Percentiles rank a stretch among this genome's conserved stretches.
Conservation (phyloP, 2,329 filamentous ascomycete species). For the Annulohypoxylon truncatum region DNA sequence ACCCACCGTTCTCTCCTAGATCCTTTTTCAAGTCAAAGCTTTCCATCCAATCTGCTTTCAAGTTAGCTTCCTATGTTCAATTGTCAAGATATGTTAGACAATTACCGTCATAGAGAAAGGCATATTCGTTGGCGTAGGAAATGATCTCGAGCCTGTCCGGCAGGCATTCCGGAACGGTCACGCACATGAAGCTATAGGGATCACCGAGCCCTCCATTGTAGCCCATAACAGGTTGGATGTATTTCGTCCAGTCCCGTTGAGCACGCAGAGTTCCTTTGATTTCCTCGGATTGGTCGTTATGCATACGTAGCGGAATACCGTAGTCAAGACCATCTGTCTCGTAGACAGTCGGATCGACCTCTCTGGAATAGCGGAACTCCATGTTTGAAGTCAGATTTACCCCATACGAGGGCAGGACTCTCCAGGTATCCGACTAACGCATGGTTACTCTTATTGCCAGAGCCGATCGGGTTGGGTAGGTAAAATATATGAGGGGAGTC, state of each 20-base stretch:
- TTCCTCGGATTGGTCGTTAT: conserved; percentile 2
- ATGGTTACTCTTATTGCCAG: not conserved
- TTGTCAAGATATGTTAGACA: not conserved
- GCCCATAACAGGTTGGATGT: conserved; percentile 45
- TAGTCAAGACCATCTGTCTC: conserved; percentile 10
- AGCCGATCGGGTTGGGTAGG: not conserved
- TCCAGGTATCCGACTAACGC: not conserved
- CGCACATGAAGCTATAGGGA: conserved; percentile 44
- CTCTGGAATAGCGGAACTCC: conserved; percentile 10
- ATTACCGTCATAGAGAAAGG: conserved; percentile 54
- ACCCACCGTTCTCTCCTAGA: not conserved
- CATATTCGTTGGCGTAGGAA: conserved; percentile 56
- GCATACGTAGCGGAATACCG: conserved; percentile 7
- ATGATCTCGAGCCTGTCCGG: conserved; percentile 55
- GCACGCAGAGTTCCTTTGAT: conserved; percentile 29
- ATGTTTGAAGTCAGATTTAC: not conserved
- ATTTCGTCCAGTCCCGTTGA: conserved; percentile 52
- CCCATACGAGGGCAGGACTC: not conserved
- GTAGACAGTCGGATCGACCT: conserved; percentile 2
- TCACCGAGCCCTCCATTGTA: conserved; percentile 49
- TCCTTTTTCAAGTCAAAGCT: conserved; percentile 38
- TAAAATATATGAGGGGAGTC: conserved; percentile 2
- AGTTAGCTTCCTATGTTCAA: not conserved
- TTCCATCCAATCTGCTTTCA: conserved; percentile 33
- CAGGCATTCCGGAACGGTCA: conserved; percentile 48